Evolutionary conservation across 352 stramenopile genomes (phyloP).

Genomic region (Globisporangium middletonii): DNA sequence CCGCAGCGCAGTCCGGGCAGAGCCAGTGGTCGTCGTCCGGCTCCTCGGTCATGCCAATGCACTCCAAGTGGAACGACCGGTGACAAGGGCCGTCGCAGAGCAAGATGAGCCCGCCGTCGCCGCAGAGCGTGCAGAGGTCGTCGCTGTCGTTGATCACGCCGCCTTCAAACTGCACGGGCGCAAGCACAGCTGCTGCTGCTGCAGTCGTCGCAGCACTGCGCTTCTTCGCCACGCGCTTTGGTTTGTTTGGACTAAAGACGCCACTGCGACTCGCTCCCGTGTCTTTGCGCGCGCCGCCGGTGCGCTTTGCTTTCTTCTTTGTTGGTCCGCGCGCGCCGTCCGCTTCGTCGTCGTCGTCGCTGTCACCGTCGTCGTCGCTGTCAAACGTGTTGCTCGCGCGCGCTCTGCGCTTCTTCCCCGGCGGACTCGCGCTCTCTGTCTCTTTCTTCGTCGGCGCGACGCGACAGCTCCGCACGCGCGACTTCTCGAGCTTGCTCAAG

Average conservation of each 20-base stretch:
- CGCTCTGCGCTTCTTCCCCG: conserved; percentile 22
- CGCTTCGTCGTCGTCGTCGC: conserved; percentile 27
- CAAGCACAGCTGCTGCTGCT: background rate
- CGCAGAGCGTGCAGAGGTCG: conserved; percentile 89
- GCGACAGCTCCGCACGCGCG: conserved; percentile 72
- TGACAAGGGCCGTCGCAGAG: conserved; percentile 91
- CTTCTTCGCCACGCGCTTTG: conserved; percentile 18
- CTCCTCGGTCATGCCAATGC: conserved; percentile 81
- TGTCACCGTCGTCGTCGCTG: conserved; percentile 22
- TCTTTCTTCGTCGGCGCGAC: conserved; percentile 32
- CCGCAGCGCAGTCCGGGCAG: conserved; percentile 84
- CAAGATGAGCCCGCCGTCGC: conserved; percentile 88
- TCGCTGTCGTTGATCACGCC: conserved; percentile 81
- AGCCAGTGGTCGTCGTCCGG: conserved; percentile 86
- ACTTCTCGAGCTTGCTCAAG: conserved; percentile 74
- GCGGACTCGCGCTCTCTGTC: conserved; percentile 5
- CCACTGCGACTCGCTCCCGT: conserved; percentile 5
- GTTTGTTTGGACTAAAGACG: conserved; percentile 14
- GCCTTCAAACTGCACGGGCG: conserved; percentile 33
- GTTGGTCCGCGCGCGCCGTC: conserved; percentile 16
- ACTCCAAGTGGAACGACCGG: conserved; percentile 91
- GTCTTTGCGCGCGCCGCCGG: conserved; percentile 28
- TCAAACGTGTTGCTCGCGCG: conserved; percentile 22
- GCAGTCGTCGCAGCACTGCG: conserved; percentile 4
- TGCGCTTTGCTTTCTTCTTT: conserved; percentile 30